Conservation (phyloP, 2,329 filamentous ascomycete genomes). For the Pseudogymnoascus sp. region DNA sequence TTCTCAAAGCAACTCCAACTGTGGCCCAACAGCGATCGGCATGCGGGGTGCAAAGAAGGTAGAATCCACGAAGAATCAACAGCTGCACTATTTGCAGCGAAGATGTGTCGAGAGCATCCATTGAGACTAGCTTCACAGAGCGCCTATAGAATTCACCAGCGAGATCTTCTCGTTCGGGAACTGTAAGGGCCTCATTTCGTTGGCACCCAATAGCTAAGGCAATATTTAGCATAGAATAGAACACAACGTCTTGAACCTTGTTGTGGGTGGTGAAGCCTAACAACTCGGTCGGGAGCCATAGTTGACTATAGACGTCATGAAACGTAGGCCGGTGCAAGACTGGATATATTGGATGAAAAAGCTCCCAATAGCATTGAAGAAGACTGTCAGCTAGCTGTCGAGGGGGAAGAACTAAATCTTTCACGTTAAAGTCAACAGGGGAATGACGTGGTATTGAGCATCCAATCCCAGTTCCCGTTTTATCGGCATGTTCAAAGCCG, state of each 20-base stretch:
- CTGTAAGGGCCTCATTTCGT: conserved; percentile 15
- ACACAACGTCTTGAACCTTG: conserved; percentile 12
- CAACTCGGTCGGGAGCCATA: conserved; percentile 13
- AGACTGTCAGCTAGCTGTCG: conserved; percentile 17
- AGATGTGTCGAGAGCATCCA: conserved; percentile 23
- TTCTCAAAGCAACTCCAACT: conserved; percentile 24
- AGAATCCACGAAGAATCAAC: conserved; percentile 24
- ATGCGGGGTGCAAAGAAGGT: conserved; percentile 24
- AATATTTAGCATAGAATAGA: conserved; percentile 25
- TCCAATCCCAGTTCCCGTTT: not conserved
- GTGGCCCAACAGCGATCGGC: conserved; percentile 27
- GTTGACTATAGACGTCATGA: conserved; percentile 10
- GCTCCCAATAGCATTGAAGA: conserved; percentile 18
- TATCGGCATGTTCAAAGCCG: not conserved
- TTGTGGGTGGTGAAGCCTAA: not conserved
- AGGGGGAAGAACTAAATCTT: conserved; percentile 13
- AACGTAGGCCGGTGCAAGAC: conserved; percentile 16
- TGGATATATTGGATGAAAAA: conserved; percentile 19
- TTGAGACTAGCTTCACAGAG: conserved; percentile 21
- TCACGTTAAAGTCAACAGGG: conserved; percentile 4
- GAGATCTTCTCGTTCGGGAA: conserved; percentile 9
- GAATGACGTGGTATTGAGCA: not conserved
- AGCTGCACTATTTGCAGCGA: conserved; percentile 25
- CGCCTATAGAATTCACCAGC: conserved; percentile 24
- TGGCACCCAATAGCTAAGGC: conserved; percentile 26